Conservation (phyloP, 805 yeast species). For the Tetrapisispora iriomotensis region DNA sequence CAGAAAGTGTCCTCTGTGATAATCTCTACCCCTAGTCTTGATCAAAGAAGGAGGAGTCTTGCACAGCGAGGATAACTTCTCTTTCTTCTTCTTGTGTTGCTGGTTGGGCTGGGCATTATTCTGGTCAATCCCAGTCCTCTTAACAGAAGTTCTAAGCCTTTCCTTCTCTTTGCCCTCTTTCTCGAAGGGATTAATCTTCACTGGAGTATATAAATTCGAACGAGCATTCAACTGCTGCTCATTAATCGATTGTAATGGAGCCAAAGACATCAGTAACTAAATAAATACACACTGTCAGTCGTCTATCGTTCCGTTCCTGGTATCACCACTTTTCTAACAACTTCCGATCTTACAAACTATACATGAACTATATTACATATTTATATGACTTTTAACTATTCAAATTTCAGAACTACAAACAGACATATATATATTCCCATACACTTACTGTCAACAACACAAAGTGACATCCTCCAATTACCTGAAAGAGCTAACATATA, state of each 20-base stretch:
- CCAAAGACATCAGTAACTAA: conserved; percentile 26
- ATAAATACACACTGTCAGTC: no score
- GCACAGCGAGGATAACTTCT: conserved; percentile 79
- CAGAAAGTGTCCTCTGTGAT: conserved; percentile 75
- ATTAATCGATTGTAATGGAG: conserved; percentile 28
- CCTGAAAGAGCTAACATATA: conserved; percentile 1
- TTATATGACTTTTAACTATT: no score
- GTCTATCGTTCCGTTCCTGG: no score
- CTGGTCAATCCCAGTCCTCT: conserved; percentile 10
- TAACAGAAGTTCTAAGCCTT: conserved; percentile 5
- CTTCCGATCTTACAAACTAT: no score
- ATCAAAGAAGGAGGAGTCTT: conserved; percentile 93
- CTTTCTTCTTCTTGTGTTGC: conserved; percentile 58
- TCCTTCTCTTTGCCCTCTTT: conserved; percentile 7
- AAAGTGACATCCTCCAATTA: no score
- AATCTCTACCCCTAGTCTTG: conserved; percentile 80
- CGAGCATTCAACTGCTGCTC: conserved; percentile 29
- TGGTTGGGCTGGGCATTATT: conserved; percentile 11
- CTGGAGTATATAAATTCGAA: conserved; percentile 24
- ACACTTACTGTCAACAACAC: no score
- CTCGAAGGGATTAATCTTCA: conserved; percentile 10
- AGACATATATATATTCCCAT: no score
- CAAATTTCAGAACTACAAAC: no score
- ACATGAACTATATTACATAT: no score
- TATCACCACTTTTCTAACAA: no score